Evolutionary conservation across 2,329 filamentous ascomycete genomes (phyloP), one percentile per base, ranked within the genome.

Genomic region (Ophiostoma quercus): DNA sequence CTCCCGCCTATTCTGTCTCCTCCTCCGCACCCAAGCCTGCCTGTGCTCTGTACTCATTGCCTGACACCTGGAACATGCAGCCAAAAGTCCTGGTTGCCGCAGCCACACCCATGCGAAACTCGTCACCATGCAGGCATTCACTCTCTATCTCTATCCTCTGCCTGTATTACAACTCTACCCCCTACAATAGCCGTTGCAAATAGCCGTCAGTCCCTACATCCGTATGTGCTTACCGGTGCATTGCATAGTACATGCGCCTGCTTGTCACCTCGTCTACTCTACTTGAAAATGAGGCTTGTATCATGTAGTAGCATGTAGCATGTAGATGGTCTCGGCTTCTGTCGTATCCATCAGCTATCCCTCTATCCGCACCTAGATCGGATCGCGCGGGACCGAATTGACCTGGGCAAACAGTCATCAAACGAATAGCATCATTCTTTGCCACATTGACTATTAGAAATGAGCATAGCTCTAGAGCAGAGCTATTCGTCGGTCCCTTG

Each of bases 101-200:
- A 57, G 51, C n/a, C 51, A n/a, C 51, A 62, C 22, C 22, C 57
- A 62, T 62, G 57, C 29, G 57, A 62, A 34, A 62, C 57, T 34
- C 57, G 57, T 34, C 57, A 62, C 12, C 57, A 62, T 62, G 57
- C 57, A 62, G 57, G 29, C 12, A 29, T 62, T 11, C 19, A 54
- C 19, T 54, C 47, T 22, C 41, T 43, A 29, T 16, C 16, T n/a
- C 19, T n/a, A 16, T 47, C 7, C 43, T 7, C 16, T 57, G 51
- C 25, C n/a, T 34, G 34, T 34, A 34, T 34, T 34, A 34, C 34
- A 34, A 8, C 8, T 6, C 8, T 34, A 34, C 34, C 34, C 34
- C 34, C 34, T 25, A 57, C 51, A 57, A 51, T 9, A 57, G 16
- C 51, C 22, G n/a, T 57, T 25, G n/a, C n/a, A 25, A 22, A 57